Evolutionary conservation across 495 filamentous ascomycete species (phyloP).

Genomic region (Ramalina peruviana): DNA sequence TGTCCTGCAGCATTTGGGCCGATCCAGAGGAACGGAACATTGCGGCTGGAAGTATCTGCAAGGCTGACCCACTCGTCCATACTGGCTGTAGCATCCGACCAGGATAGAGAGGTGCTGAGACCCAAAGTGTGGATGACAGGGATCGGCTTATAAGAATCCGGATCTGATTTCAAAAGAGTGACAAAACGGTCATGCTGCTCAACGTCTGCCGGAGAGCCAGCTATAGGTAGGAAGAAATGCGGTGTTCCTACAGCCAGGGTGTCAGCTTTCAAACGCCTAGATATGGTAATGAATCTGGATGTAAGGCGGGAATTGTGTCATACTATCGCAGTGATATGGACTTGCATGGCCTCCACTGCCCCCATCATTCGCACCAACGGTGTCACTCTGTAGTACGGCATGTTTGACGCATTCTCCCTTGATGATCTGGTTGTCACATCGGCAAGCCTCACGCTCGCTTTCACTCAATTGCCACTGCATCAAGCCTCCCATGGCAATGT

Average conservation of each 20-base stretch:
- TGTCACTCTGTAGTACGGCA: slow-evolving; percentile 23
- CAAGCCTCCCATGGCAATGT: slow-evolving; percentile 29
- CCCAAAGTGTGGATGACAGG: slow-evolving; percentile 32
- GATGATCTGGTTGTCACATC: slow-evolving; percentile 31
- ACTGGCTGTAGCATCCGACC: slow-evolving; percentile 20
- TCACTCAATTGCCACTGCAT: slow-evolving; percentile 28
- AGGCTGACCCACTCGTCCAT: slow-evolving; percentile 34
- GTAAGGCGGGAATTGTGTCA: not conserved
- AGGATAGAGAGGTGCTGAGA: slow-evolving; percentile 24
- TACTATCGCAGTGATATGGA: not conserved
- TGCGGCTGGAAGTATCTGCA: slow-evolving; percentile 22
- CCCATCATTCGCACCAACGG: not conserved
- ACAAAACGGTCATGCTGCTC: slow-evolving; percentile 18
- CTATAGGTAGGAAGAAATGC: slow-evolving; percentile 27
- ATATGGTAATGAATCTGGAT: not conserved
- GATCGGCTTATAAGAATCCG: slow-evolving; percentile 29
- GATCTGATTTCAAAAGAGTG: slow-evolving; percentile 15
- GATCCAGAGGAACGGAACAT: slow-evolving; percentile 34
- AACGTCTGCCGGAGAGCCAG: slow-evolving; percentile 22
- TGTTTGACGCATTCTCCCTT: slow-evolving; percentile 21
- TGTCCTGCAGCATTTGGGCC: slow-evolving; percentile 35
- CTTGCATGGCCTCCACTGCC: not conserved
- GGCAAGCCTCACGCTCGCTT: slow-evolving; percentile 21
- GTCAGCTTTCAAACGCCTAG: not conserved
- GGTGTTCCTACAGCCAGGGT: slow-evolving; percentile 20